phyloP scores from a whole-genome alignment of 2,329 filamentous ascomycete genomes.

The Geosmithia morbida region DNA sequence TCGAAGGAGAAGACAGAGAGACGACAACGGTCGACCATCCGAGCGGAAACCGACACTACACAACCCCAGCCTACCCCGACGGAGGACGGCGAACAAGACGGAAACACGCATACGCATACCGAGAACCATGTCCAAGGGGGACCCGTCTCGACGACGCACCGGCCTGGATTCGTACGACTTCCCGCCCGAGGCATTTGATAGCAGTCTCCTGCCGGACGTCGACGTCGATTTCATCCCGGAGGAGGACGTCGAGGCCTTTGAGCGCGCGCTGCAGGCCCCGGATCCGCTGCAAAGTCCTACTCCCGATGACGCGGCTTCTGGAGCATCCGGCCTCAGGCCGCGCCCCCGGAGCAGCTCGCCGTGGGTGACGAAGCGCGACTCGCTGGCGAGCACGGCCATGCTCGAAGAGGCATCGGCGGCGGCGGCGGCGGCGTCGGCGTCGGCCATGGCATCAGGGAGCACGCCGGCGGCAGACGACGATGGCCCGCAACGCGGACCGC shows the following conservation, averaged over 20 bases:
- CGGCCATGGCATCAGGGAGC: constrained; percentile 3
- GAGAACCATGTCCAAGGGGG: constrained; percentile 3
- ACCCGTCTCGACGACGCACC: constrained; percentile 6
- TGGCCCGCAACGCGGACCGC: neutral
- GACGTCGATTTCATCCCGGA: constrained; percentile 63
- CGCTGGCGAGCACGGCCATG: constrained; percentile 11
- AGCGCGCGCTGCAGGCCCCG: constrained; percentile 67
- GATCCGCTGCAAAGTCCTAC: constrained; percentile 51
- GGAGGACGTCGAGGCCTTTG: constrained; percentile 64
- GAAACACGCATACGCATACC: neutral
- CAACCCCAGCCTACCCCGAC: neutral
- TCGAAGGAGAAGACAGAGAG: neutral
- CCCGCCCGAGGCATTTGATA: constrained; percentile 50
- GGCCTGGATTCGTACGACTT: constrained; percentile 36
- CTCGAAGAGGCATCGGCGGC: constrained; percentile 19
- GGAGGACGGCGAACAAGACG: neutral
- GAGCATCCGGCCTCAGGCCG: constrained; percentile 23
- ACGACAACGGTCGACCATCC: neutral
- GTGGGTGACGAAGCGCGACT: constrained; percentile 26
- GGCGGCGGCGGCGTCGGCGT: constrained; percentile 15
- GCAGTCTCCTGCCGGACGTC: constrained; percentile 59
- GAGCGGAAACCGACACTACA: neutral
- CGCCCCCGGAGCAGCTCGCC: constrained; percentile 24
- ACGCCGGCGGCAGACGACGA: constrained; percentile 9
- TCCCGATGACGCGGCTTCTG: constrained; percentile 22